Base-by-base conservation (phyloP, 2,329 filamentous ascomycete genomes). In the Beauveria asiatica region DNA sequence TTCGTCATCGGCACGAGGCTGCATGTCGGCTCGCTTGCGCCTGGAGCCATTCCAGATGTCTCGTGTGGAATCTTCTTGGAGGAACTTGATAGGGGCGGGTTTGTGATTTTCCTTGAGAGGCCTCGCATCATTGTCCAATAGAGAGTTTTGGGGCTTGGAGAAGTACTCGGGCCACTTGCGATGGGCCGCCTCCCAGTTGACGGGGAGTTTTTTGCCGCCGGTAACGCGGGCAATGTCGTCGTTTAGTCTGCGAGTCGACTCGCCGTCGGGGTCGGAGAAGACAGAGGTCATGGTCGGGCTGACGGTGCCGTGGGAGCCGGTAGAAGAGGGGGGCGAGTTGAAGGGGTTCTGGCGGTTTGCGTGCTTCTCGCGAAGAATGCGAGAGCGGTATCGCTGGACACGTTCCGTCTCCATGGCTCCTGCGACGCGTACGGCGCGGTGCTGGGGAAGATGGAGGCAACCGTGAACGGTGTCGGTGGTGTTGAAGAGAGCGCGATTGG, bases 271-370 rank as follows among this genome's bases (percentile, higher is more conserved):
- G 60, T 78, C 76, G 60, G 79, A 77, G 62, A 81, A 80, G 65
- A 83, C 72, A 46, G 80, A 78, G 42, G 80, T 81, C 56, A 77
- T 67, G 50, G 80, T 83, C 58, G 79, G 76, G 67, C 79, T 81
- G 64, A 83, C 75, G 62, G 80, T 82, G 68, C 81, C 80, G 70
- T 83, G 80, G 57, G 79, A 81, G 59, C 80, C 81, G 33, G 81
- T 83, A 7, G 81, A 83, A 7, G 81, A 82, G 21, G 81, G 80
- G 5, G 81, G 81, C 21, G 81, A 83, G 70, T 81, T 81, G 72
- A 82, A 83, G 6, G 81, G 80, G 69, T 83, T 81, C 62, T 80
- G 75, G 69, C 76, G 75, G 70, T 79, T 77, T 64, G 77, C 73
- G 53, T 78, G 76, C 77, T 80, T 80, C 72, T 81, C 79, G 70